Base-by-base conservation (phyloP, 805 yeast species). In the Ogataea trehaloabstinens region DNA sequence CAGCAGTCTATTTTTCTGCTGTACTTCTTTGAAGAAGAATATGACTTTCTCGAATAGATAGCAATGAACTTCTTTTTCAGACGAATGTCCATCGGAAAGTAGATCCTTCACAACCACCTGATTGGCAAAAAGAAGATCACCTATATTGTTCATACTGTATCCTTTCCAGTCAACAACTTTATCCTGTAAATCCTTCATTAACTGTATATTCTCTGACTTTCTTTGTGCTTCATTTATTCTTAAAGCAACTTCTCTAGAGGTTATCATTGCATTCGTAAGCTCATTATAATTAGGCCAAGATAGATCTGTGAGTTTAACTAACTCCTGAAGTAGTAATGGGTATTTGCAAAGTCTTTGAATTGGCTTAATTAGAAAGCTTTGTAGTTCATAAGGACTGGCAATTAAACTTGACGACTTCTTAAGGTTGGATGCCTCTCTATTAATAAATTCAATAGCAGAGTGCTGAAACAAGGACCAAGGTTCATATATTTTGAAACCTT, bases 341-440 rank as follows among this genome's bases (percentile, higher is more conserved):
- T 93, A 93, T 60, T 90, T 87, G 71, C 96, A 87, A n/a, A 93
- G 73, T 47, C 99, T 76, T 67, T 93, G 99, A 27, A 93, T 87
- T 0, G 99, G 99, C 60, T 91, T 93, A 51, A 93, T 78, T 29
- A 93, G 71, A 61, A 86, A 86, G 35, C 91, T 81, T 58, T 86
- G 98, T 38, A 93, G 70, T 61, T 91, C 99, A 56, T 89, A 81
- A 30, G 87, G 84, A 19, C 93, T 91, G 48, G 82, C 91, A 43
- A 90, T 78, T 28, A 89, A 64, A 16, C 67, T 57, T 4, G 83
- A 71, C 16, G 80, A 71, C 43, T 73, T 72, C 33, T 58, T 64
- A 37, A 88, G 71, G 49, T 76, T 77, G 4, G 70, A 56, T 4
- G 78, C 73, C 48, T 85, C 88, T 48, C 73, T 74, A 31, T 71